Evolutionary conservation across 139 green algal genomes (phyloP), one percentile per base, ranked within the genome.

Genomic region (Gonium pectorale): DNA sequence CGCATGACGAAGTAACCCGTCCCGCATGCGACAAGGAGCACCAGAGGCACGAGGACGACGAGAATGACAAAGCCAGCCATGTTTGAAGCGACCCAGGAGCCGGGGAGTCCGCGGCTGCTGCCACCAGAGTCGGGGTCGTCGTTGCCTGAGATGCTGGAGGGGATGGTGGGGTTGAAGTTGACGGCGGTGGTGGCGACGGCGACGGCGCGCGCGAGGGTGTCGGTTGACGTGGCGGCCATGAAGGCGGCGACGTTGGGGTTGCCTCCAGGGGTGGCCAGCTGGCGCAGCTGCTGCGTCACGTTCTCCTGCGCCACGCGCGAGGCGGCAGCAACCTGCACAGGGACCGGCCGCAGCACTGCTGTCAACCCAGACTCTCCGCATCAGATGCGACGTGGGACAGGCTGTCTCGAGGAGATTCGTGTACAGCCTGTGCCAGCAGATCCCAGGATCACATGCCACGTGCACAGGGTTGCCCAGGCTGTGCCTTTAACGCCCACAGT

Each of bases 311-410:
- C 75, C 22, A 83, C 41, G 21, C 62, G 19, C 37, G 59, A 54
- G 8, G 75, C 63, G 41, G 75, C 75, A 22, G 60, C 75, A 1
- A 83, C 75, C 75, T 83, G 75, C 6, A 43, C n/a, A n/a, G n/a
- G n/a, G n/a, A n/a, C n/a, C n/a, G n/a, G n/a, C n/a, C n/a, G n/a
- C n/a, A n/a, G n/a, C n/a, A n/a, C n/a, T n/a, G n/a, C n/a, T n/a
- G n/a, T n/a, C n/a, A n/a, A n/a, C n/a, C n/a, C n/a, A n/a, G n/a
- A n/a, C n/a, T n/a, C n/a, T n/a, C n/a, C n/a, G n/a, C n/a, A n/a
- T n/a, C n/a, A n/a, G n/a, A n/a, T n/a, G n/a, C n/a, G n/a, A n/a
- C n/a, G n/a, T n/a, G n/a, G n/a, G n/a, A n/a, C n/a, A n/a, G n/a
- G n/a, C n/a, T n/a, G n/a, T n/a, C n/a, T n/a, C n/a, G n/a, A n/a